Evolutionary conservation across 2,329 filamentous ascomycete genomes (phyloP), one percentile per base, ranked within the genome.

Genomic region (Sarocladium oryzae): DNA sequence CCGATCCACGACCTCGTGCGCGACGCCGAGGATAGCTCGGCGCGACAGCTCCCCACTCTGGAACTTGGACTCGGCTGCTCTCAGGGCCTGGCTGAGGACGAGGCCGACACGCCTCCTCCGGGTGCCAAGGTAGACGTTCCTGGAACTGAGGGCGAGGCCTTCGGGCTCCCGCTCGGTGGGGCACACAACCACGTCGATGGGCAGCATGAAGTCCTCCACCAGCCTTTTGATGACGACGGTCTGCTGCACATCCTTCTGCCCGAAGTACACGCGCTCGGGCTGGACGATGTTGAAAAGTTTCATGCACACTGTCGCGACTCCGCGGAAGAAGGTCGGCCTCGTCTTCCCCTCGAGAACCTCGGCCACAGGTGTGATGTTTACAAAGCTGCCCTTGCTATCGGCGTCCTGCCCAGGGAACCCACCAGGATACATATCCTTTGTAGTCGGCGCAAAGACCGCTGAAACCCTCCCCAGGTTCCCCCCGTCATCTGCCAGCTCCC

Each of bases 171-270:
- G 78, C 53, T 82, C 74, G 0, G 93, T 99, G 1, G 81, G 75
- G 5, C 85, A 81, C 51, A 97, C 77, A 28, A 84, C 77, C 8
- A 97, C 82, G 20, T 87, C 74, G 3, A 82, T 86, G 35, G 88
- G 81, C 36, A 97, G 68, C 65, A 90, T 82, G 57, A 99, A 91
- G 67, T 99, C 93, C 57, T 82, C 78, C 28, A 96, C 87, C 81
- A 99, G 84, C 40, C 87, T 82, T 61, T 82, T 84, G 61, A 99
- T 88, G 10, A 99, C 81, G 16, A 95, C 88, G 0, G 90, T 95
- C 70, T 99, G 93, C 73, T 99, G 93, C 18, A 96, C 83, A 66
- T 99, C 93, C 71, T 99, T 99, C 68, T 97, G 93, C 3, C 93
- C 93, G 72, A 99, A 96, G 70, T 96, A 91, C 18, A 87, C 86